These are phyloP conservation scores for Penicillium sp. DNA, from an alignment of 2,329 filamentous ascomycete species.

Conservation along the genomic window DNA sequence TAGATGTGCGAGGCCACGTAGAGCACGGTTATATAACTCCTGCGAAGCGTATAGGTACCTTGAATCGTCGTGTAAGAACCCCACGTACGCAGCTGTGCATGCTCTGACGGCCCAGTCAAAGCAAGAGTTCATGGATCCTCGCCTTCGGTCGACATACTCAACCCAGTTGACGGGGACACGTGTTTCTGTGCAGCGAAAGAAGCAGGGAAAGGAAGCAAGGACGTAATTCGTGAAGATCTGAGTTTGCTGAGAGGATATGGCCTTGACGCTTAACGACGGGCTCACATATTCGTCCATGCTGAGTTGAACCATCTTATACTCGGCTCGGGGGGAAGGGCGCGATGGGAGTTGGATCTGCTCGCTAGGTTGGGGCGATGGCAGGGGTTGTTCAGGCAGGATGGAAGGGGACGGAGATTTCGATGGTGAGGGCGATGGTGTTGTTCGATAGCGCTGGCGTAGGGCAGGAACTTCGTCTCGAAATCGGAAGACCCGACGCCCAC, in stretches of 20 bases:
- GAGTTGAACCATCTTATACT: conserved; percentile 17
- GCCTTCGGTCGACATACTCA: conserved; percentile 30
- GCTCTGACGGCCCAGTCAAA: conserved; percentile 32
- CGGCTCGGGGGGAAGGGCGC: neutral
- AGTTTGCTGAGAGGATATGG: conserved; percentile 31
- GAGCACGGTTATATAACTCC: conserved; percentile 34
- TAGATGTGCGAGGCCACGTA: conserved; percentile 33
- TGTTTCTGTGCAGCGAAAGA: conserved; percentile 35
- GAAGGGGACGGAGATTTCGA: conserved; percentile 9
- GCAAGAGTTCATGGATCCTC: conserved; percentile 22
- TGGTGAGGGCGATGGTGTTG: conserved; percentile 15
- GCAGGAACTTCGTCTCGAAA: conserved; percentile 39
- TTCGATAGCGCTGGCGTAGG: conserved; percentile 31
- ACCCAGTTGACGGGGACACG: conserved; percentile 35
- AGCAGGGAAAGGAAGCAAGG: conserved; percentile 32
- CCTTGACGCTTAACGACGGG: conserved; percentile 34
- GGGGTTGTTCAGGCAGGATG: neutral
- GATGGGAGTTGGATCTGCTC: conserved; percentile 2
- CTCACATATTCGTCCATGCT: conserved; percentile 31
- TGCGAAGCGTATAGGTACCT: conserved; percentile 33
- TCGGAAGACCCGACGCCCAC: conserved; percentile 30
- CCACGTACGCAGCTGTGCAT: conserved; percentile 25
- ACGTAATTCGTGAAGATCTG: conserved; percentile 36
- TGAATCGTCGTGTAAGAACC: conserved; percentile 26
- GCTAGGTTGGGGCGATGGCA: neutral